Base-by-base conservation (phyloP, 2,329 filamentous ascomycete species). In the Trichoderma aggressivum region DNA sequence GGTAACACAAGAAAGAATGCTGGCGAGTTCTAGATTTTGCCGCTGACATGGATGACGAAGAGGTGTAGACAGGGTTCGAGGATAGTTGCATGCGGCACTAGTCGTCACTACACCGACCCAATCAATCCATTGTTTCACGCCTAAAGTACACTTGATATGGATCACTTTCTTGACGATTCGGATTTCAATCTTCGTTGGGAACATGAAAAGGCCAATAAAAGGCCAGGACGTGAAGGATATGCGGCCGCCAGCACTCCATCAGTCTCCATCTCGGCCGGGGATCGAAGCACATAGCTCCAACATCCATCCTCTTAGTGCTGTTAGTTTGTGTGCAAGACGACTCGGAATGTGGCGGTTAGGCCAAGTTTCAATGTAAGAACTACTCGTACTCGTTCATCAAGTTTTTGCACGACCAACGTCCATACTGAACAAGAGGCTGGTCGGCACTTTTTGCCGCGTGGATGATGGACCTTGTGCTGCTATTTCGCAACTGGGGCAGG, bases 1-100 rank as follows among this genome's bases (percentile, higher is more conserved):
- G 11, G n/a, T 14, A 4, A 36, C 11, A 14, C 2, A 47, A 60
- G 24, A 60, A 50, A 16, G 56, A 36, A 34, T 8, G 21, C 10
- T 53, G 65, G 61, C 16, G 30, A 61, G 21, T 60, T 69, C 55
- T 59, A 68, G 65, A 60, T 47, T 59, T 47, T 50, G 36, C 55
- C 55, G 65, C 56, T 26, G 56, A 61, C 65, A 69, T 61, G 65
- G 65, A 28, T 69, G 36, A 53, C 16, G 32, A 34, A 34, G 28
- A 21, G 28, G 30, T 26, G 59, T 53, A 36, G 65, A 60, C 28
- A 16, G 39, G 21, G 39, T 18, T 7, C 21, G 65, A 61, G 36
- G 65, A 59, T 68, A 21, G 36, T 39, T 55, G 21, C 55, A 32
- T 34, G 56, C 36, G 26, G n/a, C 55, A 50, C 65, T 60, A 69